Evolutionary conservation across 768 basidiomycete genomes (phyloP).

Genomic region (Russula sp.): DNA sequence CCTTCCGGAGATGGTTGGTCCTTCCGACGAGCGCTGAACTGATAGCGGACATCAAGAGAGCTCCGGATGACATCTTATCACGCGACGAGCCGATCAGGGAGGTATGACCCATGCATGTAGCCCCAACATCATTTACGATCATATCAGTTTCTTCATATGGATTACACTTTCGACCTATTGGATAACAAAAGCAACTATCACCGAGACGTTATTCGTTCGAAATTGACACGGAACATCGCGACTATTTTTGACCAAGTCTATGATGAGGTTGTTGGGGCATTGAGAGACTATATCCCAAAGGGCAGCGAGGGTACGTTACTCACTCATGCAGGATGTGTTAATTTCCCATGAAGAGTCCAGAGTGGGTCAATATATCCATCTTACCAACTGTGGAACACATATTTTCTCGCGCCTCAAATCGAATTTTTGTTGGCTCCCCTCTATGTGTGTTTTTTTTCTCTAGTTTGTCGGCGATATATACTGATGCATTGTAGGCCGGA

Average conservation of each 20-base stretch:
- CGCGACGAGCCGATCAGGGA: not conserved
- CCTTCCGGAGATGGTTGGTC: not conserved
- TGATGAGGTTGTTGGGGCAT: not conserved
- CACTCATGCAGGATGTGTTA: not conserved
- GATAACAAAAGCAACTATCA: not conserved
- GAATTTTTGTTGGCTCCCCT: conserved; percentile 38
- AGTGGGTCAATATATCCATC: conserved; percentile 30
- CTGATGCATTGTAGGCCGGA: conserved; percentile 29
- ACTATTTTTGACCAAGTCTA: not conserved
- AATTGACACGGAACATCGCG: not conserved
- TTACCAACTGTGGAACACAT: conserved; percentile 11
- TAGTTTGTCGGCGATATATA: not conserved
- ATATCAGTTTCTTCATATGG: not conserved
- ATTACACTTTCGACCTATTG: not conserved
- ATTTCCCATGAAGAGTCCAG: conserved; percentile 19
- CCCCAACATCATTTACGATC: not conserved
- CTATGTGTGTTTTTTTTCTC: conserved; percentile 27
- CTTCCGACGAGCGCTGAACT: not conserved
- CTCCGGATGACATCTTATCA: not conserved
- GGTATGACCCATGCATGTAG: no score
- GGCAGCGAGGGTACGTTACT: no score
- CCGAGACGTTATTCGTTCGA: not conserved
- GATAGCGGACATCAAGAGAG: not conserved
- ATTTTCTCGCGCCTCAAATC: not conserved
- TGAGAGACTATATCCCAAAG: not conserved